Conservation (phyloP, 2,329 filamentous ascomycete species). For the Cladorrhinum sp. region DNA sequence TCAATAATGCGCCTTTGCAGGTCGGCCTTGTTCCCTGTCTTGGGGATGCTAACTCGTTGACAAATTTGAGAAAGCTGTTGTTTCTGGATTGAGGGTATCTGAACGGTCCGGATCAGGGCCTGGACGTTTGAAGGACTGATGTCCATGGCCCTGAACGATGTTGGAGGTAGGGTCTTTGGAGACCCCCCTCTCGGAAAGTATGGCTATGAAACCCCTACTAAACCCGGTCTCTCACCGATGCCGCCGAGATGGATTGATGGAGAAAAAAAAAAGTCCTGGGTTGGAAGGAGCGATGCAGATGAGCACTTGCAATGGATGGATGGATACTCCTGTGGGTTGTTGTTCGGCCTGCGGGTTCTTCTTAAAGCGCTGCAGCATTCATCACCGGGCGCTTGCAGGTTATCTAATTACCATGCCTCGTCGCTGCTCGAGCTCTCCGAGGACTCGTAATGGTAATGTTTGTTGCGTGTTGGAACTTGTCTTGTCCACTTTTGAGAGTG, state of each 20-base stretch:
- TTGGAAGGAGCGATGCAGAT: neutral
- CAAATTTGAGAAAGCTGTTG: conserved; percentile 74
- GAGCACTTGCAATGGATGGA: neutral
- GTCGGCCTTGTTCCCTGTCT: conserved; percentile 80
- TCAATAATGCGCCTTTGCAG: conserved; percentile 75
- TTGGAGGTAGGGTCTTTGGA: neutral
- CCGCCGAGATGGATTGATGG: neutral
- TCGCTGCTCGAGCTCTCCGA: neutral
- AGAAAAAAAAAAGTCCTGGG: neutral
- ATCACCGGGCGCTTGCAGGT: conserved; percentile 5
- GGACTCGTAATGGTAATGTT: neutral
- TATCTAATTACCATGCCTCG: neutral
- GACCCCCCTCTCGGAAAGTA: neutral
- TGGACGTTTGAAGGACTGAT: conserved; percentile 40
- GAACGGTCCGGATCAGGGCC: conserved; percentile 43
- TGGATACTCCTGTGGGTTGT: neutral
- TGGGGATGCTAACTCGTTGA: conserved; percentile 58
- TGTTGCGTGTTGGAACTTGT: neutral
- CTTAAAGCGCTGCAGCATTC: neutral
- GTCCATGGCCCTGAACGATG: conserved; percentile 16
- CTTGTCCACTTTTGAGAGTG: neutral
- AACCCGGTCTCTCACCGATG: neutral
- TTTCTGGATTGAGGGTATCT: conserved; percentile 48
- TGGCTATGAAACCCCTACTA: neutral
- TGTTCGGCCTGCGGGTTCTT: no score